phyloP scores from a whole-genome alignment of 495 filamentous ascomycete species.

The Sabuloglossum arenarium region DNA sequence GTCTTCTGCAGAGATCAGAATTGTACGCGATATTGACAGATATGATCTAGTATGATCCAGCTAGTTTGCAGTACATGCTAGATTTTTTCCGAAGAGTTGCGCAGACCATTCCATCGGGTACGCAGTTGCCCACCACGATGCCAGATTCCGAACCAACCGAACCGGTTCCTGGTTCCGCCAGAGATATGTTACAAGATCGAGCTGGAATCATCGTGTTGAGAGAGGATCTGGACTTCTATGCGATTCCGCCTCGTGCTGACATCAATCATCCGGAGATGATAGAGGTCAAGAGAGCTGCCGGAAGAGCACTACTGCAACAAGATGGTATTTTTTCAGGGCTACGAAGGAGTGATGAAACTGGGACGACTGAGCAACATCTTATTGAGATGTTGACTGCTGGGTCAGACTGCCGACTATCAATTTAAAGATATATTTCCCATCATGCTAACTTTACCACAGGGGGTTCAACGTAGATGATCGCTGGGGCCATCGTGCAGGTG shows the following conservation, averaged over 20 bases:
- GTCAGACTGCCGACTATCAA: constrained; percentile 28
- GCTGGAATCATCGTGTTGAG: constrained; percentile 94
- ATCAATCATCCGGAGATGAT: constrained; percentile 86
- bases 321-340: constrained; percentile 93
- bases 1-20: constrained; percentile 1
- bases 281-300: constrained; percentile 86
- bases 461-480: constrained; percentile 89
- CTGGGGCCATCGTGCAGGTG: constrained; percentile 90
- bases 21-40: not conserved
- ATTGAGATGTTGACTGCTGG: constrained; percentile 99
- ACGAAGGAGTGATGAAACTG: constrained; percentile 82
- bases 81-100: constrained; percentile 96
- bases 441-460: constrained; percentile 23
- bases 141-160: constrained; percentile 44
- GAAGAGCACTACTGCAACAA: constrained; percentile 65
- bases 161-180: constrained; percentile 42
- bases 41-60: constrained; percentile 69
- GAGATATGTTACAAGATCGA: constrained; percentile 65
- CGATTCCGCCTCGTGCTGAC: constrained; percentile 69
- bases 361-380: constrained; percentile 92
- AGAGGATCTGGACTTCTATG: constrained; percentile 96
- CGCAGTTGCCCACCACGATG: constrained; percentile 36
- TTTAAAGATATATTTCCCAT: not conserved
- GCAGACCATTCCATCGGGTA: constrained; percentile 66
- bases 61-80: constrained; percentile 94